Evolutionary conservation across 805 yeast genomes (phyloP).

Genomic region (Kodamaea laetipori): DNA sequence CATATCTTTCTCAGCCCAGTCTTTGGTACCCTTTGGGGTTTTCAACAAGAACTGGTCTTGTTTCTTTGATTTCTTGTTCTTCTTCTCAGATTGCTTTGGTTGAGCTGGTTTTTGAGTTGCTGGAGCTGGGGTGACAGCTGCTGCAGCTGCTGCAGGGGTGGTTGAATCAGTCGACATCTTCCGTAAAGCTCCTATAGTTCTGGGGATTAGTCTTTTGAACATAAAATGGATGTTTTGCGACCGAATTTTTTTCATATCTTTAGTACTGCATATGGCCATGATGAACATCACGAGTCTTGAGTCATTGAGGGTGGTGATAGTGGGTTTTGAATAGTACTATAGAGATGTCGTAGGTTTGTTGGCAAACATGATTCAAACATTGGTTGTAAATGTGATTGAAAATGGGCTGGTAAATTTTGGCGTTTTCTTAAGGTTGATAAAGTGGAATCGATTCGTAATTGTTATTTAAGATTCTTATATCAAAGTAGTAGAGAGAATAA

Average conservation of each 20-base stretch:
- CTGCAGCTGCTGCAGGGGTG: conserved; percentile 15
- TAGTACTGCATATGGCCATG: conserved; percentile 7
- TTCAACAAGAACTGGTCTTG: conserved; percentile 73
- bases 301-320: no score
- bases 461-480: no score
- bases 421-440: no score
- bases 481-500: no score
- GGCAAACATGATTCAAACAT: no score
- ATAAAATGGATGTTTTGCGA: conserved; percentile 7
- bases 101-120: neutral
- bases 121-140: conserved; percentile 15
- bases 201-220: conserved; percentile 12
- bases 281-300: no score
- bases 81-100: conserved; percentile 14
- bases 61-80: conserved; percentile 41
- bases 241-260: conserved; percentile 7
- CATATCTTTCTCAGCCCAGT: conserved; percentile 99
- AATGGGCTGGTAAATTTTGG: no score
- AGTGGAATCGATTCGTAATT: no score
- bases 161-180: conserved; percentile 21
- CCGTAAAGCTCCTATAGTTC: conserved; percentile 12
- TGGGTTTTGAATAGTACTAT: no score
- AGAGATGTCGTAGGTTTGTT: no score
- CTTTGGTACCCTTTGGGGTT: conserved; percentile 96
- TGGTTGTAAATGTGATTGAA: no score